Conservation (phyloP, 2,329 filamentous ascomycete genomes). For the Dothistroma pini region DNA sequence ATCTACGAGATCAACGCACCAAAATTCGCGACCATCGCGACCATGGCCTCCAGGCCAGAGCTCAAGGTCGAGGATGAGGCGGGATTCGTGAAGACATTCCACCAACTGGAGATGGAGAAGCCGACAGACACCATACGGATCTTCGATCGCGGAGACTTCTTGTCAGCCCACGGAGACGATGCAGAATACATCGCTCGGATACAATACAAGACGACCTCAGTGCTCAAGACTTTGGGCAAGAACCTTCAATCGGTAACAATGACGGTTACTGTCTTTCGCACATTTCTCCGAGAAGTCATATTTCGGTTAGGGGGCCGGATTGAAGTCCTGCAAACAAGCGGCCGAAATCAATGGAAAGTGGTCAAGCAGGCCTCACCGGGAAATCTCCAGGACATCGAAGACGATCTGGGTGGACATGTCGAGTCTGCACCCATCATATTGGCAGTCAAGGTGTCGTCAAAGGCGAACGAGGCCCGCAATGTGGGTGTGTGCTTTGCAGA, state of each 20-base stretch:
- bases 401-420: slow-evolving; percentile 82
- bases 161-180: slow-evolving; percentile 87
- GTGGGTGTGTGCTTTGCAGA: slow-evolving; percentile 98
- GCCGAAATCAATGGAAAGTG: slow-evolving; percentile 88
- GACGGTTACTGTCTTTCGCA: slow-evolving; percentile 90
- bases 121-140: slow-evolving; percentile 79
- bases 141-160: slow-evolving; percentile 92
- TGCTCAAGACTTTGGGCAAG: slow-evolving; percentile 82
- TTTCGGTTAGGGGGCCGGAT: slow-evolving; percentile 87
- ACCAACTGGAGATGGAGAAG: slow-evolving; percentile 68
- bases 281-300: slow-evolving; percentile 89
- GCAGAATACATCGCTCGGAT: slow-evolving; percentile 78
- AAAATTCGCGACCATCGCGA: slow-evolving; percentile 1
- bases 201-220: slow-evolving; percentile 95
- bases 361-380: slow-evolving; percentile 82
- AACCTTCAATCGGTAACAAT: slow-evolving; percentile 86
- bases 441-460: slow-evolving; percentile 89
- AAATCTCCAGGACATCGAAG: slow-evolving; percentile 94
- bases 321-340: slow-evolving; percentile 79
- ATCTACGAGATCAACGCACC: background rate
- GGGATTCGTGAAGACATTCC: slow-evolving; percentile 96
- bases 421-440: slow-evolving; percentile 92
- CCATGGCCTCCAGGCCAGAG: slow-evolving; percentile 55
- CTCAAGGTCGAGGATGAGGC: slow-evolving; percentile 86
- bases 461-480: slow-evolving; percentile 75